A percentile compares a stretch with the other conserved stretches of the same genome.
These are phyloP conservation scores for Suillus variegatus DNA, from an alignment of 768 basidiomycete species.

Conservation along the genomic window DNA sequence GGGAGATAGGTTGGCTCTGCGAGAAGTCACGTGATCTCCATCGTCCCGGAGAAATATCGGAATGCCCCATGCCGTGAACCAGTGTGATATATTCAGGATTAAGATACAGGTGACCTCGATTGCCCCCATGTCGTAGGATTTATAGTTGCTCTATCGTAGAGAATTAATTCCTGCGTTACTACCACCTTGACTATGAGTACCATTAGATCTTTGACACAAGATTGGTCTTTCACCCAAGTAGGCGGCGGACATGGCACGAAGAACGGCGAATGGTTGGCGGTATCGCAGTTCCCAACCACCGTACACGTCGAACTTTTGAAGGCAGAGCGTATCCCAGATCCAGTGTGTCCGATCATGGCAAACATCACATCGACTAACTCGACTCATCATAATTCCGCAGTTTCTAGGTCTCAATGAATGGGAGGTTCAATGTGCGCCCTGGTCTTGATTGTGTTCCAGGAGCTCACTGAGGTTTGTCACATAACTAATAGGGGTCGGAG, in stretches of 20 bases:
- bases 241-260: conserved; percentile 60
- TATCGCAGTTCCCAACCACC: conserved; percentile 74
- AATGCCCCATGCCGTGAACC: background rate
- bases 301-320: conserved; percentile 86
- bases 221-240: conserved; percentile 72
- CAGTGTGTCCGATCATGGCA: conserved; percentile 49
- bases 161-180: background rate
- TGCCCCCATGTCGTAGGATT: conserved; percentile 3
- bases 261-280: conserved; percentile 66
- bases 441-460: background rate
- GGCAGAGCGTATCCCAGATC: conserved; percentile 75
- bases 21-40: no score
- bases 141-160: conserved; percentile 7
- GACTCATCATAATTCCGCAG: conserved; percentile 35
- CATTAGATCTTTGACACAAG: conserved; percentile 34
- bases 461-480: background rate
- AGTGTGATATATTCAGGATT: background rate
- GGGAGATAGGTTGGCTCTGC: no score
- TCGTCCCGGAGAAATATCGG: conserved; percentile 15
- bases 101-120: conserved; percentile 7
- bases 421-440: conserved; percentile 81
- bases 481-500: conserved; percentile 73
- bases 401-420: conserved; percentile 81
- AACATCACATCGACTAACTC: conserved; percentile 9
- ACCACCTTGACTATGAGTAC: conserved; percentile 18